Percentiles rank a stretch among this genome's conserved stretches.
These are phyloP conservation scores for Penicillium sp. DNA, from an alignment of 2,329 filamentous ascomycete species.

Conservation along the genomic window DNA sequence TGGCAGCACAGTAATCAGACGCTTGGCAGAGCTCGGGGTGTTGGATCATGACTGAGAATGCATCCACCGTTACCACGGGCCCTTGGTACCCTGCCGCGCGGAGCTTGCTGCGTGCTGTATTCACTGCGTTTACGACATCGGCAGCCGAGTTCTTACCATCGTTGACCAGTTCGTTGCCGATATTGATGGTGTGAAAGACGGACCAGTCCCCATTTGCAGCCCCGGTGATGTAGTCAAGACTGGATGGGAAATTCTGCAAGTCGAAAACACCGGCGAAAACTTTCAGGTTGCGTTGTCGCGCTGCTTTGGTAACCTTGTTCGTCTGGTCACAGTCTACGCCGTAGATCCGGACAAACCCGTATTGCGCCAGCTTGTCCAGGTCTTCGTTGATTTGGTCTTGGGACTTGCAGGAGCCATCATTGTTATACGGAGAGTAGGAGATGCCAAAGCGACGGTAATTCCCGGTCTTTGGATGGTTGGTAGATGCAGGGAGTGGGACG, in stretches of 20 bases:
- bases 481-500: conserved; percentile 24
- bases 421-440: conserved; percentile 51
- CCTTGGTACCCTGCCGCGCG: conserved; percentile 58
- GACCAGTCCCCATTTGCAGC: conserved; percentile 51
- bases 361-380: conserved; percentile 51
- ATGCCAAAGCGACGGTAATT: conserved; percentile 47
- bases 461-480: too few relatives aligned
- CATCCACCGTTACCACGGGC: conserved; percentile 71
- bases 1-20: conserved; percentile 71
- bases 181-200: conserved; percentile 59
- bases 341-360: conserved; percentile 65
- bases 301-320: conserved; percentile 53
- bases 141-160: conserved; percentile 46
- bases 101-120: conserved; percentile 50
- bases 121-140: conserved; percentile 51
- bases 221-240: conserved; percentile 53
- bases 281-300: conserved; percentile 56
- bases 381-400: conserved; percentile 56
- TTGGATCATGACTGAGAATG: conserved; percentile 57
- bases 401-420: conserved; percentile 57
- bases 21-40: conserved; percentile 62
- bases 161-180: conserved; percentile 77
- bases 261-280: conserved; percentile 69
- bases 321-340: conserved; percentile 72
- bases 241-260: conserved; percentile 47